These are phyloP conservation scores for Galeopsis tetrahit DNA, from an alignment of 257 asterid genomes.

Conservation along the genomic window DNA sequence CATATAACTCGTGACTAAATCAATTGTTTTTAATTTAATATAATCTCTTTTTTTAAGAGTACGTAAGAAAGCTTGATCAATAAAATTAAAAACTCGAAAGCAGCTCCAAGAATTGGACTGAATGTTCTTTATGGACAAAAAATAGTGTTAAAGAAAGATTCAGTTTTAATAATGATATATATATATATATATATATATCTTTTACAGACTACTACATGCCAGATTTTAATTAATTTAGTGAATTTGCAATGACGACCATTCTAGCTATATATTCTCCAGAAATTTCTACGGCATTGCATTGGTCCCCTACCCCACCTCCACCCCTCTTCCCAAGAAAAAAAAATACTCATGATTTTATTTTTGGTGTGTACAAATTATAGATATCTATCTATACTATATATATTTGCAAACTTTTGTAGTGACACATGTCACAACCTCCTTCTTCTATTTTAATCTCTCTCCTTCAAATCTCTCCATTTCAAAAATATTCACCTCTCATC, in stretches of 20 bases:
- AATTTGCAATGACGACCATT: neutral
- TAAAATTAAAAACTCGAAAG: neutral
- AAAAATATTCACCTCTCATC: no score
- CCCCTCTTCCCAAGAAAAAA: neutral
- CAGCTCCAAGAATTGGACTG: neutral
- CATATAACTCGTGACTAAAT: neutral
- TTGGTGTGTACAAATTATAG: no score
- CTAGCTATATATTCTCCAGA: slow-evolving; percentile 3
- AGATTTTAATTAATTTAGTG: neutral
- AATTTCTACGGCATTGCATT: slow-evolving; percentile 9
- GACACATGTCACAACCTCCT: no score
- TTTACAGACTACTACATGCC: neutral
- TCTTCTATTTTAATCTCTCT: no score
- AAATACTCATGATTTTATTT: no score
- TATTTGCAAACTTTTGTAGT: no score
- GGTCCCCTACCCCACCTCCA: neutral
- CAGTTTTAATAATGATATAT: neutral
- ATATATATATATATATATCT: neutral
- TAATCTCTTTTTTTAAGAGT: no score
- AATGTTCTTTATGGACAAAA: neutral
- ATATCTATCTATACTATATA: no score
- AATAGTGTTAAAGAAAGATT: no score
- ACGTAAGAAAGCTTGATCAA: neutral
- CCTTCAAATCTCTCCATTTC: no score
- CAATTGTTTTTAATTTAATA: neutral